Evolutionary conservation across 148 eudicot species (phyloP).

Genomic region (Amaranthus cruentus): DNA sequence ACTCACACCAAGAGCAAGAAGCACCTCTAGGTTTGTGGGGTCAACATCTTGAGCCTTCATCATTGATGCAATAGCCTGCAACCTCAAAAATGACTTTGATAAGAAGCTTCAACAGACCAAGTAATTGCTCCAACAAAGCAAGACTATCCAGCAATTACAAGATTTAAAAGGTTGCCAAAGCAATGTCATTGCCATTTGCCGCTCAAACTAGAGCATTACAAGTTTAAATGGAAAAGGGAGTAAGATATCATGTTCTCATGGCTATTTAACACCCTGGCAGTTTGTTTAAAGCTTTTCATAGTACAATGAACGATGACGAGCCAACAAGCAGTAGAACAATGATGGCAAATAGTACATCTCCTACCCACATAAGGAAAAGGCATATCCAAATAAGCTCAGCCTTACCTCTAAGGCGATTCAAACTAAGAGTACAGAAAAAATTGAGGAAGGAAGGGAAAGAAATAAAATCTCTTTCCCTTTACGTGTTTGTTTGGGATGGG

Average conservation of each 20-base stretch:
- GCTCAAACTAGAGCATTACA: background rate
- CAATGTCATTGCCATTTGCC: background rate
- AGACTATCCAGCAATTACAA: background rate
- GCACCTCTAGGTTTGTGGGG: conserved; percentile 88
- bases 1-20: conserved; percentile 98
- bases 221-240: background rate
- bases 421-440: too few relatives aligned
- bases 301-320: background rate
- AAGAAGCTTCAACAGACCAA: background rate
- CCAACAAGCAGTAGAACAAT: background rate
- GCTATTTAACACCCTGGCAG: background rate
- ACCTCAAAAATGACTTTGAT: conserved; percentile 7
- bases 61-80: conserved; percentile 96
- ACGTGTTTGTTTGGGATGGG: too few relatives aligned
- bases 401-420: background rate
- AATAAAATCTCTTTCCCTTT: too few relatives aligned
- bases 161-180: background rate
- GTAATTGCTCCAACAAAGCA: background rate
- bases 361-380: background rate
- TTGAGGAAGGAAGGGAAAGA: too few relatives aligned
- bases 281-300: background rate
- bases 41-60: conserved; percentile 94
- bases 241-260: background rate
- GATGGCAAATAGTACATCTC: background rate
- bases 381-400: background rate